These are phyloP conservation scores for Smallanthus sonchifolius DNA, from an alignment of 129 eudicot genomes.

Conservation along the genomic window DNA sequence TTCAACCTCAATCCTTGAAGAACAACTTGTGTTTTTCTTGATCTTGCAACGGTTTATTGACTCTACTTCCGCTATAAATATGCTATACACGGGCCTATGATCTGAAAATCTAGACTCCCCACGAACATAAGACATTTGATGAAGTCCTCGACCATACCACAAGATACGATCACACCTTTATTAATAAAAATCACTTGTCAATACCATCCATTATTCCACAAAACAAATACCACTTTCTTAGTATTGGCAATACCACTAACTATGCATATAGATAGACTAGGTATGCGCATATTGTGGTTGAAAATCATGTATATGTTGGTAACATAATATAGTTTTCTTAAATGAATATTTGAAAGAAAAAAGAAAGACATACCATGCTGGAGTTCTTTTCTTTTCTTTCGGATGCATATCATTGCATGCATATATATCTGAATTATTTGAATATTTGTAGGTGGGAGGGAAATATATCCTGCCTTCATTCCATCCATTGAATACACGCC, in stretches of 20 bases:
- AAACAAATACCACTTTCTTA: not conserved
- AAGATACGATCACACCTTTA: slow-evolving; percentile 92
- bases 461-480: slow-evolving; percentile 84
- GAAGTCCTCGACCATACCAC: slow-evolving; percentile 80
- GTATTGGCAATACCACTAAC: not conserved
- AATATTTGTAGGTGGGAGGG: slow-evolving; percentile 95
- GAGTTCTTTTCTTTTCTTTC: slow-evolving; percentile 86
- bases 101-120: slow-evolving; percentile 87
- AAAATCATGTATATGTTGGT: not conserved
- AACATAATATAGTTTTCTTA: not conserved
- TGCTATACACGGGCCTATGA: slow-evolving; percentile 79
- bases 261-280: not conserved
- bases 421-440: slow-evolving; percentile 87
- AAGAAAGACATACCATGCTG: slow-evolving; percentile 73
- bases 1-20: slow-evolving; percentile 77
- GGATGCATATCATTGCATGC: slow-evolving; percentile 76
- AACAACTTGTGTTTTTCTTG: slow-evolving; percentile 53
- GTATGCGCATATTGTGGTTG: not conserved
- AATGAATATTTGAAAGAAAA: not conserved
- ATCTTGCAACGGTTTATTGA: slow-evolving; percentile 55
- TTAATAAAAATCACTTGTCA: slow-evolving; percentile 1
- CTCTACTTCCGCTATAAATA: slow-evolving; percentile 82
- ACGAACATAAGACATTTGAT: slow-evolving; percentile 75
- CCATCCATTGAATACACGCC: slow-evolving; percentile 86
- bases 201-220: not conserved